phyloP scores from a whole-genome alignment of 768 basidiomycete species.

The Boletus reticulatus region DNA sequence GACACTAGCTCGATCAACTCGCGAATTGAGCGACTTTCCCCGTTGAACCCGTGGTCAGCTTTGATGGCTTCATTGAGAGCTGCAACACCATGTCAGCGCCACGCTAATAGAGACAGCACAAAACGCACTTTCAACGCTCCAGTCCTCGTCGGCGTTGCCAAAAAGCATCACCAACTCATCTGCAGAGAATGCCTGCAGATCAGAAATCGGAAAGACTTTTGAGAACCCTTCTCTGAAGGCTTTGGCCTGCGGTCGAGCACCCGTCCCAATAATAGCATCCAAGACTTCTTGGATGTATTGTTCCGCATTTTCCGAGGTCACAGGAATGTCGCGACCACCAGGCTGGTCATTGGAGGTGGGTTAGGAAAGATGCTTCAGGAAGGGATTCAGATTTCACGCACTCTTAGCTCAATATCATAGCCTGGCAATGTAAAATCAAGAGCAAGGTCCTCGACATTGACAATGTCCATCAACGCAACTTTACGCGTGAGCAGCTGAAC shows the following conservation, averaged over 20 bases:
- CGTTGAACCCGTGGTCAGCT: conserved; percentile 97
- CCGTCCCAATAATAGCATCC: conserved; percentile 83
- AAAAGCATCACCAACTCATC: conserved; percentile 96
- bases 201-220: conserved; percentile 91
- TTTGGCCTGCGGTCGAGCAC: conserved; percentile 73
- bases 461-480: conserved; percentile 54
- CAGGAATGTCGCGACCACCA: conserved; percentile 72
- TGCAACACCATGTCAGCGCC: conserved; percentile 30
- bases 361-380: background rate
- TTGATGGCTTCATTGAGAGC: conserved; percentile 89
- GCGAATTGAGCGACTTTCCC: conserved; percentile 88
- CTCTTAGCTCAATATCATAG: conserved; percentile 88
- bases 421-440: conserved; percentile 98
- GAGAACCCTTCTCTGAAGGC: conserved; percentile 95
- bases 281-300: conserved; percentile 88
- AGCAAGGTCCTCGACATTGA: conserved; percentile 81
- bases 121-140: conserved; percentile 83
- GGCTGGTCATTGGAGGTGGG: conserved; percentile 42
- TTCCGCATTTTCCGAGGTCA: conserved; percentile 84
- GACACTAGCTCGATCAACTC: conserved; percentile 87
- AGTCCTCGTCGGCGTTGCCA: conserved; percentile 97
- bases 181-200: conserved; percentile 88
- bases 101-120: background rate
- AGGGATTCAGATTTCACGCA: conserved; percentile 34
- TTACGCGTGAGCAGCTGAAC: conserved; percentile 49